Percentiles rank a stretch among this genome's conserved stretches.
Conservation (phyloP, 2,329 filamentous ascomycete species). For the Trichoderma lentiforme region DNA sequence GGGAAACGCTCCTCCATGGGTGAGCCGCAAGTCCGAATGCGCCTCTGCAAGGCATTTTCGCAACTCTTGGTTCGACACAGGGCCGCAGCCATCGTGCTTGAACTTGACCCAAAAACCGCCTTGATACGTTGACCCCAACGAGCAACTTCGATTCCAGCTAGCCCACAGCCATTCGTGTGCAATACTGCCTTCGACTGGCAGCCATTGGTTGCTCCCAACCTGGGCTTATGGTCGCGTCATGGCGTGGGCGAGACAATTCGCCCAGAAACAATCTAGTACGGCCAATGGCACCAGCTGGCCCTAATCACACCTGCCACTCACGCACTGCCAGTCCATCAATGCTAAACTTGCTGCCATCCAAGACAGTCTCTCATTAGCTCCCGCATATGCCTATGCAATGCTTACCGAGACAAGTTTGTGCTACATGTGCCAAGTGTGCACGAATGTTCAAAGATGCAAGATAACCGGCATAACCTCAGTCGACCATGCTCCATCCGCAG, state of each 20-base stretch:
- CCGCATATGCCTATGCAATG: background rate
- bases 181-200: background rate
- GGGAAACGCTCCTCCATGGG: slow-evolving; percentile 8
- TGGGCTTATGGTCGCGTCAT: background rate
- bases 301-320: background rate
- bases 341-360: background rate
- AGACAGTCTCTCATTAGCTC: slow-evolving; percentile 12
- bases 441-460: background rate
- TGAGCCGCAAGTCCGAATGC: background rate
- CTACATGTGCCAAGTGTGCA: background rate
- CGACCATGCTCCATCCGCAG: background rate
- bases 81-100: background rate
- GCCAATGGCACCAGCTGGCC: background rate
- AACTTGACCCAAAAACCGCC: background rate
- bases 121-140: background rate
- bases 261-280: background rate
- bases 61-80: background rate
- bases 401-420: slow-evolving; percentile 2
- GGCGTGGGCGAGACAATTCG: background rate
- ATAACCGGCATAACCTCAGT: background rate
- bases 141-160: background rate
- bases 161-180: background rate
- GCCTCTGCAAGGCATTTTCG: slow-evolving; percentile 12
- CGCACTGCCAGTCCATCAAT: background rate
- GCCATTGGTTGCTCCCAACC: background rate